Base-by-base conservation (phyloP, 257 asterid species). In the Solanum lycopersicoides region DNA sequence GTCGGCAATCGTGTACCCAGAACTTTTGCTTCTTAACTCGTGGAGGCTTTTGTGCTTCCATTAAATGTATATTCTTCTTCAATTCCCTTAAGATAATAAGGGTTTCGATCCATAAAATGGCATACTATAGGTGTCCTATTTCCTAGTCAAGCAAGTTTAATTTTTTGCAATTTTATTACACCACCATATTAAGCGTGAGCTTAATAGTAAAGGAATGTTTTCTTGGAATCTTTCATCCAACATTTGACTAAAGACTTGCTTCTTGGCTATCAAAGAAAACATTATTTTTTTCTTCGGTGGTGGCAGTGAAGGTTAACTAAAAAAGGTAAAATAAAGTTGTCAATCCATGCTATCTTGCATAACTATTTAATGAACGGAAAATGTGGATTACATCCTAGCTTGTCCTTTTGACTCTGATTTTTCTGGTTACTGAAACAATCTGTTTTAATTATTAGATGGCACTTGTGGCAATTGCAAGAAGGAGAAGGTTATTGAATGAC, bases 401-500 rank as follows among this genome's bases (percentile, higher is more conserved):
- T 16, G 14, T 82, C 9, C 11, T 50, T n/a, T 47, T 3, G 3
- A 47, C 42, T 30, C 30, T 47, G 12, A 18, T 18, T 28, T 82
- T 47, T 30, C 69, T 82, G 13, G 45, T 50, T 30, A 16, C 30
- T 50, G 60, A 60, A 80, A 82, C 69, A 82, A 28, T 82, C n/a
- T 35, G 13, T 71, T 77, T 39, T 20, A 12, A n/a, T 6, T 56
- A 56, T 60, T 92, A 96, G 98, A 91, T 95, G 95, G 92, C 91
- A 73, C 87, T 97, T 87, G 89, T 92, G 72, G 99, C 99, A 85
- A 93, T 97, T 90, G 98, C 98, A n/a, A 95, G 96, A 75, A 92
- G 99, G 90, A 93, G 96, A 86, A 95, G 92, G 93, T 83, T 97
- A 72, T 90, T 97, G 91, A 92, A 88, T 91, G 99, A 97, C 89